A percentile compares a stretch with the other conserved stretches of the same genome.
phyloP scores from a whole-genome alignment of 306 rosid genomes.

The Gleditsia sinensis region DNA sequence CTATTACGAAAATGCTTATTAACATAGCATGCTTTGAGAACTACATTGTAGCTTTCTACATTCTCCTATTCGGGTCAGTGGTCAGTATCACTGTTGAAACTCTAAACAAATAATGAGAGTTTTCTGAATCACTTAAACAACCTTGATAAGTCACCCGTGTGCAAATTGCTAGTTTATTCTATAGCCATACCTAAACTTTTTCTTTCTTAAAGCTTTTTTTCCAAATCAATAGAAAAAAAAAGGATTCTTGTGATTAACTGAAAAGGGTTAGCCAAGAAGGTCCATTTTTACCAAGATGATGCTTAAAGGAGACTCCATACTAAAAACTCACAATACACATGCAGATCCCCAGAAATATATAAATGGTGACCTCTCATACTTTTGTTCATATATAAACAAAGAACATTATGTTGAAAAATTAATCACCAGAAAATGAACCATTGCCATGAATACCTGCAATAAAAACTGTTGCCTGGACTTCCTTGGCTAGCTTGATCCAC shows the following conservation, averaged over 20 bases:
- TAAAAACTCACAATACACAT: background rate
- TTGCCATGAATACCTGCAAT: conserved; percentile 66
- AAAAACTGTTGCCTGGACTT: conserved; percentile 79
- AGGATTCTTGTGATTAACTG: background rate
- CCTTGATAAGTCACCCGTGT: background rate
- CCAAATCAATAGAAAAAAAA: background rate
- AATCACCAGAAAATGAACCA: conserved; percentile 18
- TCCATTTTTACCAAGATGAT: conserved; percentile 1
- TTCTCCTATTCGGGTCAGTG: background rate
- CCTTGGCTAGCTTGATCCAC: conserved; percentile 85
- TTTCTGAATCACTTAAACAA: background rate
- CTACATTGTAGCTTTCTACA: background rate
- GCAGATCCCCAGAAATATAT: conserved; percentile 9
- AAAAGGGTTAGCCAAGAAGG: conserved; percentile 3
- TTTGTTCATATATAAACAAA: background rate
- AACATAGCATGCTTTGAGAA: background rate
- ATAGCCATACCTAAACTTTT: background rate
- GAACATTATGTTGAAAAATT: conserved; percentile 8
- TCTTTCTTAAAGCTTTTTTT: background rate
- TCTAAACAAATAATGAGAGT: conserved; percentile 11
- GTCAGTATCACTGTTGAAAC: conserved; percentile 13
- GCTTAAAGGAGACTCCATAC: conserved; percentile 2
- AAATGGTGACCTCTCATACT: conserved; percentile 2
- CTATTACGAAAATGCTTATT: conserved; percentile 1
- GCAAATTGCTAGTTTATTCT: background rate